Conservation (phyloP, 352 stramenopile genomes). For the Aphanomyces invadans region DNA sequence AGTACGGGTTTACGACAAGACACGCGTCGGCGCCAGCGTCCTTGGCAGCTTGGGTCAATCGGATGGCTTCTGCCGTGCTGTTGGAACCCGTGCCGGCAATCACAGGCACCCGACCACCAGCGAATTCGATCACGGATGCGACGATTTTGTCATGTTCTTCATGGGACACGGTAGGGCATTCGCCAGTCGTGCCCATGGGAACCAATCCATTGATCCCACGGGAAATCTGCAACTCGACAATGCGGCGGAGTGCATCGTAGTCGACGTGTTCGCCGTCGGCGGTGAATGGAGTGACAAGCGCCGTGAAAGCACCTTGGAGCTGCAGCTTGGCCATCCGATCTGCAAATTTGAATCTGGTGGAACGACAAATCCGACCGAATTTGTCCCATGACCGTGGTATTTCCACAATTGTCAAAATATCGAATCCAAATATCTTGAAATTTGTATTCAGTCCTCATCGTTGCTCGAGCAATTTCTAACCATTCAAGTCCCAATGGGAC, state of each 20-base stretch:
- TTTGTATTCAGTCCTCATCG: not conserved
- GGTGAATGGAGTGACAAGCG: constrained; percentile 95
- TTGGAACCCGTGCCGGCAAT: constrained; percentile 95
- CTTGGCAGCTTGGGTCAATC: constrained; percentile 82
- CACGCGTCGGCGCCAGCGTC: constrained; percentile 90
- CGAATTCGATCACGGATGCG: constrained; percentile 79
- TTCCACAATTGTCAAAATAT: too few species aligned
- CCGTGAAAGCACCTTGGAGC: constrained; percentile 82
- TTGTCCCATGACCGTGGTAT: not conserved
- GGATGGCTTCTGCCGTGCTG: constrained; percentile 80
- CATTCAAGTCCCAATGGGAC: too few species aligned
- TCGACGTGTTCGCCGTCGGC: constrained; percentile 87
- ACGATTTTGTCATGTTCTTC: constrained; percentile 94
- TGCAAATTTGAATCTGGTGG: not conserved
- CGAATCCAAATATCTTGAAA: not conserved
- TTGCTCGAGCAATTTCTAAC: too few species aligned
- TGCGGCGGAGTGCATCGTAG: constrained; percentile 85
- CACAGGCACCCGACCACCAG: constrained; percentile 82
- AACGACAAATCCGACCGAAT: not conserved
- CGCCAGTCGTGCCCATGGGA: constrained; percentile 96
- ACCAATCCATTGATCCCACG: constrained; percentile 95
- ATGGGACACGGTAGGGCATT: constrained; percentile 91
- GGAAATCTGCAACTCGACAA: constrained; percentile 90
- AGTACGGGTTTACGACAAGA: constrained; percentile 96
- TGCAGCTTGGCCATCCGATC: constrained; percentile 36